phyloP scores from a whole-genome alignment of 345 rosid genomes.

The Cardamine occulta region DNA sequence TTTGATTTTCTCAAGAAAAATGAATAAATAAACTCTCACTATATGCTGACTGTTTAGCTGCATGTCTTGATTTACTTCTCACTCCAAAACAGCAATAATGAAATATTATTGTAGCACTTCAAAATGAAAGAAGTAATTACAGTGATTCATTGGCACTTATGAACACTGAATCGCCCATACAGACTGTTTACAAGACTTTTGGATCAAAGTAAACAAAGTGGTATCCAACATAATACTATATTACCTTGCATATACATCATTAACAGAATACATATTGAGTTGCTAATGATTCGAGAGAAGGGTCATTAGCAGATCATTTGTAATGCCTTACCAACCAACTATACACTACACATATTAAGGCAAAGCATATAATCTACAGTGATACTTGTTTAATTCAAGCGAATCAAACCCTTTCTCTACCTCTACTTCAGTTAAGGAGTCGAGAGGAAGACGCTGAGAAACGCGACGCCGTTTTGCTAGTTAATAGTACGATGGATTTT shows the following conservation, averaged over 20 bases:
- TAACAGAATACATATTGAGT: not conserved
- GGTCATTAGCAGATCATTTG: not conserved
- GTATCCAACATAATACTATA: not conserved
- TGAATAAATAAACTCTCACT: conserved; percentile 53
- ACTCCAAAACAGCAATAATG: not conserved
- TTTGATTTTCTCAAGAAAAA: conserved; percentile 55
- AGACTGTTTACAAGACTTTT: not conserved
- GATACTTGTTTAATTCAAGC: not conserved
- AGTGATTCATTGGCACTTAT: not conserved
- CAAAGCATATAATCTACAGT: not conserved
- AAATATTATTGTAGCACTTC: not conserved
- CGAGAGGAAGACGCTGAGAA: not conserved
- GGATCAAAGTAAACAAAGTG: conserved; percentile 1
- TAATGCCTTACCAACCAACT: not conserved
- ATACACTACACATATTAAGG: not conserved
- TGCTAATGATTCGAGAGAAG: not conserved
- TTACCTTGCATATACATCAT: not conserved
- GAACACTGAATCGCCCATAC: not conserved
- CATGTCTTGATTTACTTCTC: conserved; percentile 55
- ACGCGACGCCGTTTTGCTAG: not conserved
- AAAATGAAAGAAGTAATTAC: not conserved
- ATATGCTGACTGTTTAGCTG: conserved; percentile 61
- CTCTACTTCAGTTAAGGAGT: not conserved
- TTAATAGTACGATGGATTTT: not conserved
- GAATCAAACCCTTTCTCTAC: not conserved